Percentiles rank a stretch among this genome's conserved stretches.
These are phyloP conservation scores for Musa balbisiana DNA, from an alignment of 202 grass and related monocot species.

Conservation along the genomic window DNA sequence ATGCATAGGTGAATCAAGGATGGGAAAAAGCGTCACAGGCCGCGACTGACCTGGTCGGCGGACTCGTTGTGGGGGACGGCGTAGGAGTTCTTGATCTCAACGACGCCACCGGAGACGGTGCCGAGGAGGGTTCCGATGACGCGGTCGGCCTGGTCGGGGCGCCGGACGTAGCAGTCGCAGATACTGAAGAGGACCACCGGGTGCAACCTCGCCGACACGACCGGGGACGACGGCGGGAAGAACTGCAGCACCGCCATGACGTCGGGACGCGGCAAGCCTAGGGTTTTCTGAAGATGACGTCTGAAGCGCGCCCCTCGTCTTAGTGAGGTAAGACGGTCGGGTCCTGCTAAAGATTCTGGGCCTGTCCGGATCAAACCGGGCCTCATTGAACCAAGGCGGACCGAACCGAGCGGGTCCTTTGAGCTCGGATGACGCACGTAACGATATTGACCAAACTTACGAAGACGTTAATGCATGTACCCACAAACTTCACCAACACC, in stretches of 20 bases:
- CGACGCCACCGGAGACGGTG: conserved; percentile 72
- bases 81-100: conserved; percentile 89
- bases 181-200: conserved; percentile 83
- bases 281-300: neutral
- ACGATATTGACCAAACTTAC: too few species aligned
- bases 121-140: conserved; percentile 97
- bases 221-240: conserved; percentile 25
- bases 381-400: too few species aligned
- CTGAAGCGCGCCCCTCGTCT: too few species aligned
- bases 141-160: conserved; percentile 83
- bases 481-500: too few species aligned
- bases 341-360: too few species aligned
- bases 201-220: conserved; percentile 48
- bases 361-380: too few species aligned
- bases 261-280: neutral
- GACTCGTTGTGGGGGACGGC: conserved; percentile 92
- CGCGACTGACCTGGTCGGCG: conserved; percentile 57
- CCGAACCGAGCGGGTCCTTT: too few species aligned
- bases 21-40: too few species aligned
- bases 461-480: too few species aligned
- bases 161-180: conserved; percentile 85
- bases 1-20: too few species aligned
- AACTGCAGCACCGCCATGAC: conserved; percentile 45
- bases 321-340: too few species aligned
- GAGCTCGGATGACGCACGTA: too few species aligned